These are phyloP conservation scores for Salix caprea DNA, from an alignment of 345 rosid species.

Conservation along the genomic window DNA sequence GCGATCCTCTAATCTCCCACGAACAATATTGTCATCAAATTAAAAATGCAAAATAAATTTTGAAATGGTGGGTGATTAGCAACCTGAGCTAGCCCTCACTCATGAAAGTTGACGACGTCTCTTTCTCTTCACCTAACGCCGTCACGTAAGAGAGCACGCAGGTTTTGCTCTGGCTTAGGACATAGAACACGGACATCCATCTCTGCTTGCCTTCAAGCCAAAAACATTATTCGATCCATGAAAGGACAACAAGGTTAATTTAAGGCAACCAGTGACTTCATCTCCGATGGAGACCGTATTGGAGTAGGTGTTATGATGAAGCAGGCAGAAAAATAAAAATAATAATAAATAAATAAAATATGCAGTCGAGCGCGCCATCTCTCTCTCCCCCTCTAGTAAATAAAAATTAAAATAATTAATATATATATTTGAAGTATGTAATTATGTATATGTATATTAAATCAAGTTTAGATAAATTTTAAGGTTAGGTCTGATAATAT, in stretches of 20 bases:
- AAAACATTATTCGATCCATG: constrained; percentile 33
- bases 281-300: constrained; percentile 17
- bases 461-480: too few relatives aligned
- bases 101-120: not conserved
- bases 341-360: too few relatives aligned
- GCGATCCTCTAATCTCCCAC: not conserved
- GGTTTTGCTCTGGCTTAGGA: constrained; percentile 20
- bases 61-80: not conserved
- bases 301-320: constrained; percentile 40
- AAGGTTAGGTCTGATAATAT: too few relatives aligned
- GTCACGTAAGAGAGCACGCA: constrained; percentile 5
- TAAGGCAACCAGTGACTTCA: constrained; percentile 49
- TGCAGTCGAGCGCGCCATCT: too few relatives aligned
- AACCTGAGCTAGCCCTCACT: too few relatives aligned
- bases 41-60: not conserved
- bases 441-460: too few relatives aligned
- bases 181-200: not conserved
- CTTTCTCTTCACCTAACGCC: constrained; percentile 24
- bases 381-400: not conserved
- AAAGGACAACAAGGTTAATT: constrained; percentile 31
- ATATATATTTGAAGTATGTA: too few relatives aligned
- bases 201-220: constrained; percentile 39
- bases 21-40: not conserved
- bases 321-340: not conserved
- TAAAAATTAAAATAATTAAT: too few relatives aligned